Conservation (phyloP, 495 filamentous ascomycete genomes). For the Oleoguttula mirabilis region DNA sequence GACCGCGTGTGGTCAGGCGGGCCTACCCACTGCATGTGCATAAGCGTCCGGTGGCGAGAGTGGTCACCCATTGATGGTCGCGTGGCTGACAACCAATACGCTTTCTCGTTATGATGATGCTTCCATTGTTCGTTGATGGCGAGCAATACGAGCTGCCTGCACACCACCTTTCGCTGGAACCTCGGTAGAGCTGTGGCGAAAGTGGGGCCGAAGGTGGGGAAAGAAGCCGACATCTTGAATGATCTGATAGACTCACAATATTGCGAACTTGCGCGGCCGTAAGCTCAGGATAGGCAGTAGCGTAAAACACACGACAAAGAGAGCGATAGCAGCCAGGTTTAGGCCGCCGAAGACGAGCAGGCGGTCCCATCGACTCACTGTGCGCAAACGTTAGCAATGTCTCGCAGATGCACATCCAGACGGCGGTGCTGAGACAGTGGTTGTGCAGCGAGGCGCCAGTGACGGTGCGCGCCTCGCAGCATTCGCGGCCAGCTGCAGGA, state of each 20-base stretch:
- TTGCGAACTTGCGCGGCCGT: conserved; percentile 85
- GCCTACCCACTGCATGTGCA: conserved; percentile 13
- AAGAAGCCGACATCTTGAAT: conserved; percentile 21
- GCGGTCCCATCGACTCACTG: conserved; percentile 96
- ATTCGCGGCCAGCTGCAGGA: too few relatives aligned
- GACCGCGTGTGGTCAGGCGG: conserved; percentile 12
- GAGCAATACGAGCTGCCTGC: conserved; percentile 4
- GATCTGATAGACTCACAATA: conserved; percentile 83
- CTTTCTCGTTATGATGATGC: conserved; percentile 7
- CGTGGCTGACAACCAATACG: conserved; percentile 5
- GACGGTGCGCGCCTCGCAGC: too few relatives aligned
- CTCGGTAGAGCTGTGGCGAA: too few relatives aligned
- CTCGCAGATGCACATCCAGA: conserved; percentile 15
- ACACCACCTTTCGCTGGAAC: too few relatives aligned
- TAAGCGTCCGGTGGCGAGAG: conserved; percentile 11
- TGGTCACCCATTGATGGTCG: neutral
- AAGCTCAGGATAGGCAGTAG: conserved; percentile 69
- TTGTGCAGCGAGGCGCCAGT: too few relatives aligned
- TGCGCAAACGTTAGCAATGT: conserved; percentile 27
- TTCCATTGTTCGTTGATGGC: conserved; percentile 4
- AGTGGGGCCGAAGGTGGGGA: conserved; percentile 12
- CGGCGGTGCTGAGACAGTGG: too few relatives aligned
- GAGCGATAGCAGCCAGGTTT: conserved; percentile 77
- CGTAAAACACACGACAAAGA: conserved; percentile 85
- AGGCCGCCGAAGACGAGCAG: conserved; percentile 83